Conservation (phyloP, 495 filamentous ascomycete species). For the Xylaria flabelliformis region DNA sequence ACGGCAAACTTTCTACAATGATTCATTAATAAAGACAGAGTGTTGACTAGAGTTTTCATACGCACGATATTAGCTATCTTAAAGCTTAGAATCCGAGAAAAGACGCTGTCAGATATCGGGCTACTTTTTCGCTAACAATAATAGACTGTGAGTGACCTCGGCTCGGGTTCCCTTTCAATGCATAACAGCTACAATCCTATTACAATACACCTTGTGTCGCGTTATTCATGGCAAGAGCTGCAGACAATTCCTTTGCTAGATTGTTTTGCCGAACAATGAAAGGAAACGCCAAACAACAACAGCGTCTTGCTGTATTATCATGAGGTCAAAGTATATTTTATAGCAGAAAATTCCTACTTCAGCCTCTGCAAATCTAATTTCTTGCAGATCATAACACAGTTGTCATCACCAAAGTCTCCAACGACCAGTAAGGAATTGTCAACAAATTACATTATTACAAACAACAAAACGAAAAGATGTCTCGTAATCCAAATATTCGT, state of each 20-base stretch:
- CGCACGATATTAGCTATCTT: background rate
- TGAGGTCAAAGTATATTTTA: background rate
- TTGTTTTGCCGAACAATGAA: background rate
- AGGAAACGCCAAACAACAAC: background rate
- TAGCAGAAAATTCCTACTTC: background rate
- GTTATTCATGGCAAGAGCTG: background rate
- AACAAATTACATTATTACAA: background rate
- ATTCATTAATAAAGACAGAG: background rate
- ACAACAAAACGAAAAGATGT: conserved; percentile 1
- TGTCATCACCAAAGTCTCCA: background rate
- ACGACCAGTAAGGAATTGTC: background rate
- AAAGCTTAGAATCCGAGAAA: background rate
- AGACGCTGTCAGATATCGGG: background rate
- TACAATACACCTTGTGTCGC: background rate
- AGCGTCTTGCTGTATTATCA: background rate
- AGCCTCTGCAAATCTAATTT: background rate
- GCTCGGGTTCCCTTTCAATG: background rate
- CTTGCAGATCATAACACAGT: background rate
- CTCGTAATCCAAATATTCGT: background rate
- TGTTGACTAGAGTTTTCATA: background rate
- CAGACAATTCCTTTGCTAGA: background rate
- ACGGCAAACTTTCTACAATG: background rate
- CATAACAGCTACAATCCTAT: background rate
- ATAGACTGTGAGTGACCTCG: background rate
- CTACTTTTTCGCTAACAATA: background rate